Base-by-base conservation (phyloP, 108 stramenopile genomes). In the Cyclotella atomus region DNA sequence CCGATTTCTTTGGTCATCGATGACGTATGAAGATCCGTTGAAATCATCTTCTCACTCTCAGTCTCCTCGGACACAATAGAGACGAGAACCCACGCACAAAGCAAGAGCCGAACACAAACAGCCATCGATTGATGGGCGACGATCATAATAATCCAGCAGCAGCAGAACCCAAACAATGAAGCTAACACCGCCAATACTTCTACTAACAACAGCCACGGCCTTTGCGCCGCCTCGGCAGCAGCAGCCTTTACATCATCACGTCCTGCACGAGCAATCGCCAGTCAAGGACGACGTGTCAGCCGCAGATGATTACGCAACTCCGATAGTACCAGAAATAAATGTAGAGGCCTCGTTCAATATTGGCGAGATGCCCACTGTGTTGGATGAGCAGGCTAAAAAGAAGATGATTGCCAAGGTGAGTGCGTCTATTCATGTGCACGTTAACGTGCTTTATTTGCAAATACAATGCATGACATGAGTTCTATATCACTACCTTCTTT, bases 321-420 rank as follows among this genome's bases (percentile, higher is more conserved):
- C n/a, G n/a, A n/a, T n/a, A n/a, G n/a, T 41, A 7, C 38, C 38
- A 7, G 38, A 12, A 9, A 12, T 57, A n/a, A 30, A 41, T 23
- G 65, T 20, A 3, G 43, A 28, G 9, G 19, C 17, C 21, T 20
- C 61, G 0, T 82, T 76, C 65, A 60, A 50, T 64, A 82, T 82
- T 32, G 81, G 81, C 12, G 29, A 52, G 20, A 70, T 71, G 12
- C 65, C 76, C 1, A 59, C 36, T 45, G 54, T 44, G 19, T 17
- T 73, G n/a, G 60, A 66, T 28, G 81, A 82, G 65, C 52, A 32
- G n/a, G 21, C 35, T 0, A 56, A 34, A 4, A 82, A 77, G 43
- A 82, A 73, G 55, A 20, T 34, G 24, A 29, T 82, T 8, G 81
- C 81, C 16, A 82, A 67, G 65, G 68, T 70, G 16, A 45, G 68